These are phyloP conservation scores for Pueraria montana DNA, from an alignment of 306 rosid species.

Conservation along the genomic window DNA sequence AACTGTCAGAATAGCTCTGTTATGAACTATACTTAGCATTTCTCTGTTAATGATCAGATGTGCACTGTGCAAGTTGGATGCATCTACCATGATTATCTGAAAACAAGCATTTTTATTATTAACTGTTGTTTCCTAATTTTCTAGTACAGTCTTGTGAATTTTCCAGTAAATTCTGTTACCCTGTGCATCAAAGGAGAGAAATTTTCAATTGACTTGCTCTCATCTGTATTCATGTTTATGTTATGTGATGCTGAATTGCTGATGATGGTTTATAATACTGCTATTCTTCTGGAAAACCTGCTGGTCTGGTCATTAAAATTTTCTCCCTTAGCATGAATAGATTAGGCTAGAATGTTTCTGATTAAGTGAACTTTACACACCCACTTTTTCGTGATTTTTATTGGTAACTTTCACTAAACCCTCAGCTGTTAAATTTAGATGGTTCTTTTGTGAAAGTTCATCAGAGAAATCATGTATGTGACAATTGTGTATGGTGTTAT, in stretches of 20 bases:
- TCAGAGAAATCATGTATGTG: not conserved
- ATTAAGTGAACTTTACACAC: not conserved
- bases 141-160: slow-evolving; percentile 17
- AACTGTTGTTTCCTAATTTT: not conserved
- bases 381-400: not conserved
- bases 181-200: not conserved
- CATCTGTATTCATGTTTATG: not conserved
- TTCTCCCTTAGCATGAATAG: not conserved
- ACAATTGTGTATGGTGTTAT: slow-evolving; percentile 33
- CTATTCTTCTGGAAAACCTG: slow-evolving; percentile 12
- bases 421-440: slow-evolving; percentile 30
- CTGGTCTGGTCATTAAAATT: not conserved
- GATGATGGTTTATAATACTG: not conserved
- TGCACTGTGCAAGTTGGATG: slow-evolving; percentile 18
- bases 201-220: not conserved
- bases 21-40: not conserved
- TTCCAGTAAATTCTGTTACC: slow-evolving; percentile 9
- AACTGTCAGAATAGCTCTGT: not conserved
- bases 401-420: slow-evolving; percentile 33
- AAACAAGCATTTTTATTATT: not conserved
- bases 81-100: slow-evolving; percentile 10
- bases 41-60: not conserved
- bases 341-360: slow-evolving; percentile 5
- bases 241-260: not conserved
- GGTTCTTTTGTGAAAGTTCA: slow-evolving; percentile 16